phyloP scores from a whole-genome alignment of 441 rosid genomes.

The Eruca vesicaria region DNA sequence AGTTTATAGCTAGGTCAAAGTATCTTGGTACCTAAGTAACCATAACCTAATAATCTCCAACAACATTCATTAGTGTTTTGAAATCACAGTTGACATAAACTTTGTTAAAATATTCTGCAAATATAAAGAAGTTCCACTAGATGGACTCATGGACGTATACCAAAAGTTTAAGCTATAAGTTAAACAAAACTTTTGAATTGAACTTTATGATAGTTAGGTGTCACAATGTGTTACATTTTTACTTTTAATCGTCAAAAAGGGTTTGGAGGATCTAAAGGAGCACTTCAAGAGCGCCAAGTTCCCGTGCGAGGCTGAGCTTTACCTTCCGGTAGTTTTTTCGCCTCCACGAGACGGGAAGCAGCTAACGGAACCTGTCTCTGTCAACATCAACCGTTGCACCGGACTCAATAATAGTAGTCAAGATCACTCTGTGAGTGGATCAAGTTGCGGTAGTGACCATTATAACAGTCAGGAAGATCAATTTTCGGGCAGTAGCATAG shows the following conservation, averaged over 20 bases:
- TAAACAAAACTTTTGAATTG: background rate
- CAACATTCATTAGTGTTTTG: background rate
- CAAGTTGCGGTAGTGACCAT: constrained; percentile 27
- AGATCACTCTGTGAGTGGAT: constrained; percentile 15
- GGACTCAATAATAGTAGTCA: constrained; percentile 1
- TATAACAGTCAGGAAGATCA: constrained; percentile 26
- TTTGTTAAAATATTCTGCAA: background rate
- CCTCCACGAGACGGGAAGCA: constrained; percentile 86
- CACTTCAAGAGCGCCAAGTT: constrained; percentile 95
- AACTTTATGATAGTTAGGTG: background rate
- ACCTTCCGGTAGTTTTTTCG: constrained; percentile 78
- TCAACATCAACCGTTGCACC: constrained; percentile 40
- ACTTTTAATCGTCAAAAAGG: constrained; percentile 38
- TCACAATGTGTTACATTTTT: background rate
- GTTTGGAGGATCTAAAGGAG: constrained; percentile 78
- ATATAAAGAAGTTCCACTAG: background rate
- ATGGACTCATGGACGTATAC: background rate
- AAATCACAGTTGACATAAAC: background rate
- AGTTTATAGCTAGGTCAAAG: too few relatives aligned
- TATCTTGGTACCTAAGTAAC: too few relatives aligned
- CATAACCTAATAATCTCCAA: too few relatives aligned
- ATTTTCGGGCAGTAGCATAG: constrained; percentile 17
- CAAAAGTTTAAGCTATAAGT: background rate
- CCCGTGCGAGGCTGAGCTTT: constrained; percentile 79
- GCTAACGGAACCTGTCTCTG: constrained; percentile 64